Percentiles rank a stretch among this genome's conserved stretches.
These are phyloP conservation scores for Vanrija humicola DNA, from an alignment of 1,284 basidiomycete genomes.

Conservation along the genomic window DNA sequence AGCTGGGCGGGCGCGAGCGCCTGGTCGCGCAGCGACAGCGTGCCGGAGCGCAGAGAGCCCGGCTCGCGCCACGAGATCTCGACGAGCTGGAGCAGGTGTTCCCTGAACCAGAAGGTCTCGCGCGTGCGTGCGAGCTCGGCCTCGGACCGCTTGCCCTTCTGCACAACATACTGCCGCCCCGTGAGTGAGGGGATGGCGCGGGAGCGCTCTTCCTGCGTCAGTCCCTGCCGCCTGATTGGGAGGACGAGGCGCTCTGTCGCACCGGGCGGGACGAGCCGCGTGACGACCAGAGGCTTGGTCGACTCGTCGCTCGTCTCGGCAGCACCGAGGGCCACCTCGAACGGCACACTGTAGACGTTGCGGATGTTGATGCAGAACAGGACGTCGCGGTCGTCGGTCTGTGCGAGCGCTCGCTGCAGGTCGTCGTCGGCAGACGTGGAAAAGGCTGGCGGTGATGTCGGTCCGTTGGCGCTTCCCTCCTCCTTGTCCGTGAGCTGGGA, in stretches of 20 bases:
- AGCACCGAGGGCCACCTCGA: conserved; percentile 74
- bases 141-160: conserved; percentile 62
- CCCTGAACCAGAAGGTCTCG: conserved; percentile 90
- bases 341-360: conserved; percentile 83
- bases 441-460: conserved; percentile 4
- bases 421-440: conserved; percentile 27
- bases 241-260: conserved; percentile 74
- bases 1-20: conserved; percentile 71
- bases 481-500: too few species aligned
- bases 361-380: conserved; percentile 79
- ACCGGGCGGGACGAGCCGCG: conserved; percentile 70
- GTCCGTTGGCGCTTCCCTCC: too few species aligned
- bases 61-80: conserved; percentile 79
- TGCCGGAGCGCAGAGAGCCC: conserved; percentile 67
- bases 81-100: conserved; percentile 69
- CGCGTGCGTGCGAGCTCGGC: conserved; percentile 62
- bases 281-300: conserved; percentile 48
- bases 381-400: conserved; percentile 66
- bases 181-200: conserved; percentile 76
- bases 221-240: conserved; percentile 65
- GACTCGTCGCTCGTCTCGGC: not conserved
- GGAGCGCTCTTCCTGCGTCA: conserved; percentile 59
- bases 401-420: conserved; percentile 43
- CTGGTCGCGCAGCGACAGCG: conserved; percentile 70
- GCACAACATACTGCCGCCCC: conserved; percentile 86